Base-by-base conservation (phyloP, 257 asterid genomes). In the Solanum dulcamara region DNA sequence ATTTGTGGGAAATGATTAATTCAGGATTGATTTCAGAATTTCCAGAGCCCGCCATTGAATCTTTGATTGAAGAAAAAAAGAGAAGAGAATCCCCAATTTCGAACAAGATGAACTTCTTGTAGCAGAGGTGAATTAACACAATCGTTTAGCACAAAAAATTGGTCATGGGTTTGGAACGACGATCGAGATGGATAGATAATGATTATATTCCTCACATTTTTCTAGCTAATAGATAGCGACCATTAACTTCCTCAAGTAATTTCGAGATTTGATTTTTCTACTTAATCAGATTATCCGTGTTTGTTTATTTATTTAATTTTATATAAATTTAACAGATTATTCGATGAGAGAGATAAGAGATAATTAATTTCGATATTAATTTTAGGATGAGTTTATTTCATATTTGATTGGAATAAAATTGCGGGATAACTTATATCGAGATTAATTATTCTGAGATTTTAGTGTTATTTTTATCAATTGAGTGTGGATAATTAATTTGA, bases 1-100 rank as follows among this genome's bases (percentile, higher is more conserved):
- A 83, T 42, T 83, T 83, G 85, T 83, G 80, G 42, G 64, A 83
- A 83, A 83, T 64, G 46, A 64, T 30, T 42, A 40, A 15, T 51
- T 83, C 79, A 64, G 80, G 80, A 64, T 83, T 7, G 4, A 83
- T 64, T 20, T 32, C 62, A 38, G 80, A 64, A 30, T 37, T 64
- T 26, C 80, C 83, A 77, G 26, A 46, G 18, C 26, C 44, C 18
- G 85, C 64, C 85, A 83, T 83, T 48, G 1, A 50, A 33, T 35
- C 71, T 37, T 33, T 10, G n/a, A n/a, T n/a, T 33, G 24, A 81
- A 10, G 10, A 10, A 35, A 55, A 32, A 79, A 80, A 17, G n/a
- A n/a, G n/a, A n/a, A n/a, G n/a, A n/a, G n/a, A 81, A 37, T 37
- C 38, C 28, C 50, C 20, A 74, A 74, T 42, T 74, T 40, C 6